phyloP scores from a whole-genome alignment of 768 basidiomycete species.

The Tricholoma saponaceum region DNA sequence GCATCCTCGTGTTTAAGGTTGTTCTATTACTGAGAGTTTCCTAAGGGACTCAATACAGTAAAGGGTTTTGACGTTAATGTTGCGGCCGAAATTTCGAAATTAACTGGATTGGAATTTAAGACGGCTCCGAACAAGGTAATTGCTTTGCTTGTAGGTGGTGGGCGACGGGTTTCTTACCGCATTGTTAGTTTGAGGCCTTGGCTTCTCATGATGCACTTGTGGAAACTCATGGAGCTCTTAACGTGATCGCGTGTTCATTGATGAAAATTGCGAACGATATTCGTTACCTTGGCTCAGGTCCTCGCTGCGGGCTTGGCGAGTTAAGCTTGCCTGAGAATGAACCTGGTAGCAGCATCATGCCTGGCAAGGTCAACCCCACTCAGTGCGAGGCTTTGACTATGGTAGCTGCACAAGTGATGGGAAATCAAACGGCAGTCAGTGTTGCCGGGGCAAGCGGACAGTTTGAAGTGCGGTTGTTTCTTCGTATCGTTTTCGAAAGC shows the following conservation, averaged over 20 bases:
- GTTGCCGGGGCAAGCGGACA: conserved; percentile 94
- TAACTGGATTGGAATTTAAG: conserved; percentile 88
- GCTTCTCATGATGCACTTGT: conserved; percentile 98
- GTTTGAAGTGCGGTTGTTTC: conserved; percentile 71
- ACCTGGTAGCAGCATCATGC: conserved; percentile 99
- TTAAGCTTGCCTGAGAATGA: conserved; percentile 95
- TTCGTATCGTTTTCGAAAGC: background rate
- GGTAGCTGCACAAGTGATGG: conserved; percentile 98
- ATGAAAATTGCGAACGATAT: conserved; percentile 99
- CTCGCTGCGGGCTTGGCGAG: conserved; percentile 96
- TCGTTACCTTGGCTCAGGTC: conserved; percentile 95
- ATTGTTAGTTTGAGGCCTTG: conserved; percentile 85
- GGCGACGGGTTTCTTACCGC: conserved; percentile 1
- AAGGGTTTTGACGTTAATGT: conserved; percentile 95
- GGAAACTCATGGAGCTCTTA: conserved; percentile 95
- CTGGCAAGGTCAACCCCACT: conserved; percentile 99
- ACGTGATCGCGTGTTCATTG: conserved; percentile 91
- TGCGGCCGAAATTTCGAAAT: conserved; percentile 84
- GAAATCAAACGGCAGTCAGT: conserved; percentile 91
- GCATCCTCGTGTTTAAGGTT: conserved; percentile 21
- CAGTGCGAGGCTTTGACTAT: conserved; percentile 99
- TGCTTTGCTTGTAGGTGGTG: background rate
- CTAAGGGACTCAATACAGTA: conserved; percentile 92
- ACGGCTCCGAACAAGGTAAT: conserved; percentile 96
- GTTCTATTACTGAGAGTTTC: conserved; percentile 4